Conservation (phyloP, 179 eudicot species). For the Pouteria campechiana region DNA sequence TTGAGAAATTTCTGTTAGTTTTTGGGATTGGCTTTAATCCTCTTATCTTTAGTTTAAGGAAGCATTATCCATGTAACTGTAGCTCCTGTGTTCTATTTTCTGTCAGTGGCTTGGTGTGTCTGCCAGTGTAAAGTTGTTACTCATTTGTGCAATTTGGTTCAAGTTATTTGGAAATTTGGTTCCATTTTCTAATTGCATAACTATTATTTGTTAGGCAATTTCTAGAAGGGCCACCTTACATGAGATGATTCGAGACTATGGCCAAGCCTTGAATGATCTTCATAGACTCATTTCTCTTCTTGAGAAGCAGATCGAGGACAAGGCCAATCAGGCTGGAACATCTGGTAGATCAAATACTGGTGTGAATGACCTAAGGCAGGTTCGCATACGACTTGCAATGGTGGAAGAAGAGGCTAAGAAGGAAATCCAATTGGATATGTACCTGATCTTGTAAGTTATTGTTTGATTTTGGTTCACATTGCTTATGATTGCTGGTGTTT, state of each 20-base stretch:
- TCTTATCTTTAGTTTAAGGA: no score
- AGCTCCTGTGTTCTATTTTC: background rate
- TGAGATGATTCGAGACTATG: conserved; percentile 87
- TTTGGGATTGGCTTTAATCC: no score
- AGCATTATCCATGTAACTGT: no score
- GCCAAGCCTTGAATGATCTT: conserved; percentile 62
- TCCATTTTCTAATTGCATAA: no score
- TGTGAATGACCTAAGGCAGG: conserved; percentile 54
- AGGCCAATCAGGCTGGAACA: conserved; percentile 17
- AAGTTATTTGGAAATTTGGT: no score
- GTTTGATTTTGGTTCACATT: no score
- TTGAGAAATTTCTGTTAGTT: no score
- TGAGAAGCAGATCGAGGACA: conserved; percentile 43
- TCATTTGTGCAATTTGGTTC: no score
- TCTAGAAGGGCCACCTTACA: conserved; percentile 88
- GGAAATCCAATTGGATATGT: conserved; percentile 50
- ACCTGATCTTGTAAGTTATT: conserved; percentile 74
- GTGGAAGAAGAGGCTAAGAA: conserved; percentile 66
- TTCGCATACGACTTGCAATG: conserved; percentile 42
- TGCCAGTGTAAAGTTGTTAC: no score
- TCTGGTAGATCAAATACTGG: conserved; percentile 26
- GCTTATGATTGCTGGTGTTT: no score
- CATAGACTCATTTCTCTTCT: conserved; percentile 54
- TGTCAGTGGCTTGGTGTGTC: background rate
- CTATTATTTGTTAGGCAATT: conserved; percentile 44